A percentile compares a stretch with the other conserved stretches of the same genome.
Evolutionary conservation across 306 rosid species (phyloP).

Genomic region (Boehmeria nivea): DNA sequence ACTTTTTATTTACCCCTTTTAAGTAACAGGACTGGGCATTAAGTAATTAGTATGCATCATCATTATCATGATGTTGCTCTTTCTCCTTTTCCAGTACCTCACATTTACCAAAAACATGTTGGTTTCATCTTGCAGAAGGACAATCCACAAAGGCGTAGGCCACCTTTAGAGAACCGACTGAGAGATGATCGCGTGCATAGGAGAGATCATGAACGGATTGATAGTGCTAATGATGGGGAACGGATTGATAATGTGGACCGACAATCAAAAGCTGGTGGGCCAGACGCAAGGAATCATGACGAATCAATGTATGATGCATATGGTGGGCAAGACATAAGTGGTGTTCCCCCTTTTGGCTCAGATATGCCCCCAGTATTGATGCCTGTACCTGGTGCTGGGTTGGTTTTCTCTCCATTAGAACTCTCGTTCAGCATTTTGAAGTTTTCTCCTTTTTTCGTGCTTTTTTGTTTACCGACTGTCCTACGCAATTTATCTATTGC

Average conservation of each 20-base stretch:
- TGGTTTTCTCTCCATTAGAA: constrained; percentile 22
- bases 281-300: constrained; percentile 63
- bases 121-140: constrained; percentile 45
- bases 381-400: constrained; percentile 99
- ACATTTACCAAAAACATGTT: neutral
- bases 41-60: too few relatives aligned
- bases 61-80: too few relatives aligned
- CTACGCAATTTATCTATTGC: constrained; percentile 1
- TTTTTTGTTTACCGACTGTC: too few relatives aligned
- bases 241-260: constrained; percentile 31
- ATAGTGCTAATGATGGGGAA: constrained; percentile 60
- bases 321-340: constrained; percentile 63
- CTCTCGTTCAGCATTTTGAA: constrained; percentile 3
- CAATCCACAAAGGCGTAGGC: constrained; percentile 65
- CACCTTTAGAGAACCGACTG: constrained; percentile 61
- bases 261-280: constrained; percentile 38
- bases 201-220: constrained; percentile 71
- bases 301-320: constrained; percentile 79
- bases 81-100: too few relatives aligned
- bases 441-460: neutral
- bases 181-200: constrained; percentile 88
- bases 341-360: constrained; percentile 62
- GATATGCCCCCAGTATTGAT: constrained; percentile 93
- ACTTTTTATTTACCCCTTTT: too few relatives aligned
- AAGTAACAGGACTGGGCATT: too few relatives aligned